Evolutionary conservation across 2,329 filamentous ascomycete genomes (phyloP).

Genomic region (Coleophoma eucalyptorum): DNA sequence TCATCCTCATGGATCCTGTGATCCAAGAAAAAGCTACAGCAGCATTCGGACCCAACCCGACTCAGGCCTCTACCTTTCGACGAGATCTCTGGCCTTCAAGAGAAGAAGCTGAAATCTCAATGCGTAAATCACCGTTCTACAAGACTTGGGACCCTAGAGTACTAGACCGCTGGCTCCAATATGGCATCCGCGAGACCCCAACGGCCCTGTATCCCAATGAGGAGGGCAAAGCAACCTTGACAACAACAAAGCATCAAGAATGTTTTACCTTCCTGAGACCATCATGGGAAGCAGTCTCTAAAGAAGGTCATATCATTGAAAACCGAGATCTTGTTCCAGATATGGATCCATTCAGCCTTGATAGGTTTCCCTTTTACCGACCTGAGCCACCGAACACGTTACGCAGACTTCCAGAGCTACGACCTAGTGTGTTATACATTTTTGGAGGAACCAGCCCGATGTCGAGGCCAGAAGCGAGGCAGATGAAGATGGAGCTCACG

Average conservation of each 20-base stretch:
- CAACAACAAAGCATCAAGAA: constrained; percentile 85
- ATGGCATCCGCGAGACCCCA: constrained; percentile 73
- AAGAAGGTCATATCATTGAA: constrained; percentile 31
- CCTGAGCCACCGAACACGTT: constrained; percentile 58
- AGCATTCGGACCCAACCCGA: constrained; percentile 34
- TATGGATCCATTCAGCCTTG: constrained; percentile 15
- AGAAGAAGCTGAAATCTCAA: constrained; percentile 60
- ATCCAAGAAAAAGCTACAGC: constrained; percentile 50
- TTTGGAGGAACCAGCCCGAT: constrained; percentile 60
- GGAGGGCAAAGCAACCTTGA: constrained; percentile 58
- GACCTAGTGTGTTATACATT: constrained; percentile 65
- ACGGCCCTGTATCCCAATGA: constrained; percentile 52
- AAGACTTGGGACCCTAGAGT: constrained; percentile 77
- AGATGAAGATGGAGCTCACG: constrained; percentile 60
- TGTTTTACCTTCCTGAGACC: constrained; percentile 73
- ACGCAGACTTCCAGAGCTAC: constrained; percentile 51
- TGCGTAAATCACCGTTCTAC: constrained; percentile 73
- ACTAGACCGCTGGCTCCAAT: constrained; percentile 66
- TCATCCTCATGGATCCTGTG: constrained; percentile 83
- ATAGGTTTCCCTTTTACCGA: constrained; percentile 57
- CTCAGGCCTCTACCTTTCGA: constrained; percentile 63
- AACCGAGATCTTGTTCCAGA: constrained; percentile 43
- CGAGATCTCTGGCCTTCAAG: constrained; percentile 82
- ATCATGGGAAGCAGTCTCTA: constrained; percentile 37
- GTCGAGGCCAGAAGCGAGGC: constrained; percentile 43